These are phyloP conservation scores for Protostelium mycophagum DNA, from an alignment of 78 protist genomes.

Conservation along the genomic window DNA sequence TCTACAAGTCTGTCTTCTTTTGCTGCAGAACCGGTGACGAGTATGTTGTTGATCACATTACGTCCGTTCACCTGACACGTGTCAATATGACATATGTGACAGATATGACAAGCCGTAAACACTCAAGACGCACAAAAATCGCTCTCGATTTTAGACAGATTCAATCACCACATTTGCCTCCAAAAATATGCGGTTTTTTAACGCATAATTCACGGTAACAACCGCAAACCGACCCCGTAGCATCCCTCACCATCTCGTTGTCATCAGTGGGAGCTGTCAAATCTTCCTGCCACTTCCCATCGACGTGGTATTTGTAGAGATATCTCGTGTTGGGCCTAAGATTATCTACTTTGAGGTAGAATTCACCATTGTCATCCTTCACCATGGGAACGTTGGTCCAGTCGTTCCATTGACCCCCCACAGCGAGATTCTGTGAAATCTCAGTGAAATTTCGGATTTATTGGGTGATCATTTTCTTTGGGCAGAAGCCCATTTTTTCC, in stretches of 20 bases:
- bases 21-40: background rate
- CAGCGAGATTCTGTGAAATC: too few relatives aligned
- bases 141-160: too few relatives aligned
- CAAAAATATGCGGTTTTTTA: too few relatives aligned
- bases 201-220: too few relatives aligned
- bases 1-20: background rate
- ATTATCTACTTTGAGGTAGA: background rate
- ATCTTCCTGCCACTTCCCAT: background rate
- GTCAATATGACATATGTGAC: background rate
- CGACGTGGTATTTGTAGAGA: background rate
- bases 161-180: too few relatives aligned
- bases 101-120: too few relatives aligned
- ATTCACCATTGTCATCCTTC: background rate
- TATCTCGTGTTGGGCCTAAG: background rate
- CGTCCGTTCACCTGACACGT: background rate
- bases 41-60: background rate
- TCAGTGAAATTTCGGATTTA: too few relatives aligned
- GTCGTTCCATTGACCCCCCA: background rate
- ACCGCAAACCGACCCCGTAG: too few relatives aligned
- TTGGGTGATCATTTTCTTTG: too few relatives aligned
- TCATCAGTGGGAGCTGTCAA: background rate
- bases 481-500: too few relatives aligned
- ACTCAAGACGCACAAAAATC: too few relatives aligned
- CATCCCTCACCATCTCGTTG: background rate
- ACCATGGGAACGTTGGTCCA: background rate